Evolutionary conservation across 768 basidiomycete species (phyloP), one percentile per base, ranked within the genome.

Genomic region (Trametes maxima): DNA sequence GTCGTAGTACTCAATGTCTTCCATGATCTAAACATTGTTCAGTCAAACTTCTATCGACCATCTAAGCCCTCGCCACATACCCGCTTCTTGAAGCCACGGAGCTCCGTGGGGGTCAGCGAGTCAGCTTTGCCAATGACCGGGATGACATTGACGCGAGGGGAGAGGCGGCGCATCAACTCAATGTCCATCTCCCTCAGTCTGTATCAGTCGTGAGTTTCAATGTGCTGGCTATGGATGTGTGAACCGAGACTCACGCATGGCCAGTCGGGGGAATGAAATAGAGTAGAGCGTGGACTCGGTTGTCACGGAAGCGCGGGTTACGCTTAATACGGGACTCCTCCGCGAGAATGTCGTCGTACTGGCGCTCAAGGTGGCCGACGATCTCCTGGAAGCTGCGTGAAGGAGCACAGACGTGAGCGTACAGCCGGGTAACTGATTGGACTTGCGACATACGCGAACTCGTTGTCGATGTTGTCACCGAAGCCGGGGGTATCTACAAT

Each of bases 211-310:
- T 68, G 51, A 54, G 51, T 52, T 13, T 43, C 8, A 24, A 46
- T 49, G 24, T 44, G 43, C n/a, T 40, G 7, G 25, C 54, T 12
- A 24, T 21, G 53, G 21, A 22, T 37, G 53, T n/a, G 42, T 19
- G 57, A 55, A 19, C 0, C 21, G 7, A 11, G 25, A 84, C 93
- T 67, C 81, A 95, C 94, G 94, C 80, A 69, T 98, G 95, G 1
- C 95, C 95, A n/a, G 95, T 98, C 5, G 97, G 97, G 44, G 95
- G 89, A 78, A 98, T 98, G 74, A 99, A 99, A 80, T 98, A 98
- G 58, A 99, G 83, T 58, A 98, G 81, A 24, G 95, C 96, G 66
- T 98, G 97, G 1, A 98, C 88, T 65, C 97, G 85, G 81, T 98
- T 98, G 76, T 99, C 97, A 72, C 95, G 88, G 85, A 98, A 99